Conservation (phyloP, 2,329 filamentous ascomycete genomes). For the Dactylonectria macrodidyma region DNA sequence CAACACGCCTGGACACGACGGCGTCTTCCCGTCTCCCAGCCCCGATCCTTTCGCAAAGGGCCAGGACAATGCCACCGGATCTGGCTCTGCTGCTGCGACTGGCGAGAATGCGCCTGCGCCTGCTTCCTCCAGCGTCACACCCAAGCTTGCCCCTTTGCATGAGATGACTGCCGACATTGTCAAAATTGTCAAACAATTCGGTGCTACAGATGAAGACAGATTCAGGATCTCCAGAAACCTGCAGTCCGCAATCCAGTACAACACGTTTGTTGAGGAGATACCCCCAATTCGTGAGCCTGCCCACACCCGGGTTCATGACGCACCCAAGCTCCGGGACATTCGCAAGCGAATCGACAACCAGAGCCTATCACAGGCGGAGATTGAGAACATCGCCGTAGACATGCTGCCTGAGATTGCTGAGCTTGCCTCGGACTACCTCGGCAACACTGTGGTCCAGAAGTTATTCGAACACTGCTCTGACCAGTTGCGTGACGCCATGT, state of each 20-base stretch:
- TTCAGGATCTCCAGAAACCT: conserved; percentile 80
- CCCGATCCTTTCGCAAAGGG: conserved; percentile 84
- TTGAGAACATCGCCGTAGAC: conserved; percentile 90
- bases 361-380: conserved; percentile 86
- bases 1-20: conserved; percentile 90
- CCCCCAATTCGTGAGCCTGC: conserved; percentile 90
- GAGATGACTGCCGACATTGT: conserved; percentile 89
- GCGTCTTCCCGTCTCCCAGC: conserved; percentile 90
- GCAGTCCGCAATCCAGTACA: conserved; percentile 82
- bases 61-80: conserved; percentile 60
- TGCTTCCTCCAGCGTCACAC: conserved; percentile 59
- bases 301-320: conserved; percentile 91
- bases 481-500: conserved; percentile 90
- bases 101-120: conserved; percentile 55
- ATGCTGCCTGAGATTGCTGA: conserved; percentile 99
- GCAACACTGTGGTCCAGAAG: conserved; percentile 99
- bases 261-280: conserved; percentile 84
- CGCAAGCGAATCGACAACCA: conserved; percentile 98
- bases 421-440: conserved; percentile 93
- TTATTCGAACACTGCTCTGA: conserved; percentile 97
- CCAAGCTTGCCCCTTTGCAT: conserved; percentile 79
- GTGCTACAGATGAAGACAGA: conserved; percentile 84
- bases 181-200: conserved; percentile 90
- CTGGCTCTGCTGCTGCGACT: conserved; percentile 47
- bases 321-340: conserved; percentile 94